Evolutionary conservation across 345 rosid genomes (phyloP).

Genomic region (Linum lewisii): DNA sequence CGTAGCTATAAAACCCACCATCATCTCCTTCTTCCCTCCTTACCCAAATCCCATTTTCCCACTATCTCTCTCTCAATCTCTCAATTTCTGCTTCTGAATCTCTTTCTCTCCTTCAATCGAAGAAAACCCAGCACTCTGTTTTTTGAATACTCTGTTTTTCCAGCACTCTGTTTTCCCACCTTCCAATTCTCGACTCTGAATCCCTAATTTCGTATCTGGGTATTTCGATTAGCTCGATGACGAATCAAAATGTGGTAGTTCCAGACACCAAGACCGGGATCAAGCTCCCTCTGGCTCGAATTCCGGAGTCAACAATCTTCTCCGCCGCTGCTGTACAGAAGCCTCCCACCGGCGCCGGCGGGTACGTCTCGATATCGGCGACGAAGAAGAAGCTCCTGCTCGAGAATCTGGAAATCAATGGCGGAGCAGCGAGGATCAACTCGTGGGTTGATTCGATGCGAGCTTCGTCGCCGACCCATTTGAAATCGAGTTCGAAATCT

Average conservation of each 20-base stretch:
- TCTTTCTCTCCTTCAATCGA: not conserved
- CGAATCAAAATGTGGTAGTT: conserved; percentile 48
- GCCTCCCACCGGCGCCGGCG: conserved; percentile 23
- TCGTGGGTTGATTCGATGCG: conserved; percentile 85
- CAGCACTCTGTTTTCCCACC: not conserved
- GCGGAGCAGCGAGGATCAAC: conserved; percentile 38
- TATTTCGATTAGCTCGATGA: conserved; percentile 27
- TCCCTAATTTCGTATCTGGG: not conserved
- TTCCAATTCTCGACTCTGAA: not conserved
- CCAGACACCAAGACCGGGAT: conserved; percentile 35
- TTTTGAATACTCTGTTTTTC: too few relatives aligned
- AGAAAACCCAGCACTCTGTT: too few relatives aligned
- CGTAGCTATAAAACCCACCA: too few relatives aligned
- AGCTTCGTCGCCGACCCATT: conserved; percentile 88
- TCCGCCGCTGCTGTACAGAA: conserved; percentile 38
- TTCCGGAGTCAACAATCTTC: conserved; percentile 32
- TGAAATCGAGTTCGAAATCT: conserved; percentile 35
- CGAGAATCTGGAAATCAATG: conserved; percentile 49
- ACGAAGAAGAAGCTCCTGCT: conserved; percentile 23
- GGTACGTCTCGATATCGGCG: conserved; percentile 33
- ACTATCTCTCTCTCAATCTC: not conserved
- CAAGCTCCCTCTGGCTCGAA: conserved; percentile 30
- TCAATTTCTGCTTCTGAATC: too few relatives aligned
- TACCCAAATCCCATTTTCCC: too few relatives aligned
- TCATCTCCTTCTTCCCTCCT: too few relatives aligned